Evolutionary conservation across 208 protist genomes (phyloP).

Genomic region (Trypanosoma cruzi): DNA sequence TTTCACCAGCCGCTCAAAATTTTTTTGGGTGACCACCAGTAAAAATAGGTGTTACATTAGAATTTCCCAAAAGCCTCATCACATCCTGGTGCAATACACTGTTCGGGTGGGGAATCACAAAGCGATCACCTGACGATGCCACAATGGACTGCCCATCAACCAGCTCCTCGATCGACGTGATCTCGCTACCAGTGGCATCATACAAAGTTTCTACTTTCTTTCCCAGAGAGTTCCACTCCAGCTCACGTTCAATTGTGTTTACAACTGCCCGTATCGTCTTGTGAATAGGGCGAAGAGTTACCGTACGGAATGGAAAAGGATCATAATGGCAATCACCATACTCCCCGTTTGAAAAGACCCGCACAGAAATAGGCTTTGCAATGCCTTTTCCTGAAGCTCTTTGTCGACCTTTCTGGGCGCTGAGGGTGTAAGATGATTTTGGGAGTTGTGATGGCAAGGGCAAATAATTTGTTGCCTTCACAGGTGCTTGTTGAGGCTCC

Average conservation of each 20-base stretch:
- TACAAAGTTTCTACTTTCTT: constrained; percentile 79
- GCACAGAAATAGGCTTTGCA: constrained; percentile 61
- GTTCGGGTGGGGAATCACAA: constrained; percentile 82
- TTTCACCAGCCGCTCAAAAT: not conserved
- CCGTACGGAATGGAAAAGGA: constrained; percentile 60
- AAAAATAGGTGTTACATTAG: not conserved
- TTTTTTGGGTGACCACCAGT: not conserved
- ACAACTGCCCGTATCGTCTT: constrained; percentile 74
- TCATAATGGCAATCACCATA: constrained; percentile 74
- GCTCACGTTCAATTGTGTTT: constrained; percentile 75
- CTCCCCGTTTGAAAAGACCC: constrained; percentile 87
- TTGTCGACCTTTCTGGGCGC: not conserved
- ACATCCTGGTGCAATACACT: constrained; percentile 70
- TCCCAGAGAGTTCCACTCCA: constrained; percentile 75
- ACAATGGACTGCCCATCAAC: constrained; percentile 70
- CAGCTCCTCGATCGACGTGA: constrained; percentile 52
- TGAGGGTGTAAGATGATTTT: not conserved
- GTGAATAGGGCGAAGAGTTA: constrained; percentile 85
- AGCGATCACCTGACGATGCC: constrained; percentile 81
- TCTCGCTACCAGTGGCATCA: constrained; percentile 72
- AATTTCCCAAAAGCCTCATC: constrained; percentile 38
- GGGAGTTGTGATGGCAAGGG: not conserved
- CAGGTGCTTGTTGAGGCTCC: not conserved
- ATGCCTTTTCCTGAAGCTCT: constrained; percentile 17
- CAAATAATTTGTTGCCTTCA: not conserved